Conservation (phyloP, 495 filamentous ascomycete species). For the Penicillium parvum region DNA sequence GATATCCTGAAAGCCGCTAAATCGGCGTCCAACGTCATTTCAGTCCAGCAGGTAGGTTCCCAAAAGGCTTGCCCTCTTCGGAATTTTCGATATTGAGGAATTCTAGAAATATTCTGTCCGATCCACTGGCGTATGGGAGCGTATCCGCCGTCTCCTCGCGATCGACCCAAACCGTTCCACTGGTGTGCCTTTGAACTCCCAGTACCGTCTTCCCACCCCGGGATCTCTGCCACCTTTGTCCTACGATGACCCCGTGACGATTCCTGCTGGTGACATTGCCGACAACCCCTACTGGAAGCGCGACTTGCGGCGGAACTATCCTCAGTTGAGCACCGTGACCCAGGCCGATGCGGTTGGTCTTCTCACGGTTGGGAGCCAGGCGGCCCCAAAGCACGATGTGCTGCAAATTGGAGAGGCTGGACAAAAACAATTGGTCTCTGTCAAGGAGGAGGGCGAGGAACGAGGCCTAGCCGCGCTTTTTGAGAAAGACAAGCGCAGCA, state of each 20-base stretch:
- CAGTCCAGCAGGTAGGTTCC: slow-evolving; percentile 35
- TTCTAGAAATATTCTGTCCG: slow-evolving; percentile 95
- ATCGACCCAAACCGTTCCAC: slow-evolving; percentile 86
- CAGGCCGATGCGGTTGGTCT: slow-evolving; percentile 85
- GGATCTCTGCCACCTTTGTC: slow-evolving; percentile 67
- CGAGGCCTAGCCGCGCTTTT: slow-evolving; percentile 68
- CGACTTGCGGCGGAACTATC: slow-evolving; percentile 80
- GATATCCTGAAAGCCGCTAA: slow-evolving; percentile 40
- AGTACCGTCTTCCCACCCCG: slow-evolving; percentile 85
- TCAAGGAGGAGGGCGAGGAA: slow-evolving; percentile 70
- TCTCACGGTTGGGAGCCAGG: slow-evolving; percentile 77
- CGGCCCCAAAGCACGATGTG: slow-evolving; percentile 70
- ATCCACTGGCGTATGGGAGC: slow-evolving; percentile 84
- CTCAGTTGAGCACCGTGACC: slow-evolving; percentile 70
- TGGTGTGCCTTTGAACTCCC: slow-evolving; percentile 87
- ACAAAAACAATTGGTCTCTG: slow-evolving; percentile 69
- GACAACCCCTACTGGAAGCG: slow-evolving; percentile 99
- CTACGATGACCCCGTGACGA: slow-evolving; percentile 87
- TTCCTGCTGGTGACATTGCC: slow-evolving; percentile 90
- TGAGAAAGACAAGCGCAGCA: slow-evolving; percentile 60
- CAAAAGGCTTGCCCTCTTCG: neutral
- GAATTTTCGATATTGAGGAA: neutral
- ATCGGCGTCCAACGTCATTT: slow-evolving; percentile 37
- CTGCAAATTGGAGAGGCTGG: slow-evolving; percentile 79
- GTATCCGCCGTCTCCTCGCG: slow-evolving; percentile 69